Evolutionary conservation across 2,329 filamentous ascomycete species (phyloP).

Genomic region (Ilyonectria destructans): DNA sequence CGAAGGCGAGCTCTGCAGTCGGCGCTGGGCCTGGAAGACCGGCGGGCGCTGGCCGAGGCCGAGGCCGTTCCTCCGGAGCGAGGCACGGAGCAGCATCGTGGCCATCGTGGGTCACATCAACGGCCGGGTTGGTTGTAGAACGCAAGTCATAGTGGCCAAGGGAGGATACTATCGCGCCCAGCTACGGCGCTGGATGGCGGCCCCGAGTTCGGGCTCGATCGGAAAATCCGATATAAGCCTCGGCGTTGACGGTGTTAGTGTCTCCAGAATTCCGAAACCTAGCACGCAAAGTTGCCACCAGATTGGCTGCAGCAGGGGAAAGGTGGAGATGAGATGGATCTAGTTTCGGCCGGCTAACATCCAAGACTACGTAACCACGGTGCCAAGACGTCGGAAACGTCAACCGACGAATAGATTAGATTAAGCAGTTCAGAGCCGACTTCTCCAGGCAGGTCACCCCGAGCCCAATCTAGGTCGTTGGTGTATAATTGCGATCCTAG

Average conservation of each 20-base stretch:
- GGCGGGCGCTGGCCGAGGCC: constrained; percentile 21
- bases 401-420: neutral
- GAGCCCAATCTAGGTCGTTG: neutral
- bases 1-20: constrained; percentile 35
- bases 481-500: too few species aligned
- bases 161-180: constrained; percentile 11
- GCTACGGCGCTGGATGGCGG: constrained; percentile 13
- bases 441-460: neutral
- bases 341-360: neutral
- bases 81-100: constrained; percentile 40
- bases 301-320: constrained; percentile 14
- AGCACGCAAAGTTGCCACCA: neutral
- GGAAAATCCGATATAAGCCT: constrained; percentile 18
- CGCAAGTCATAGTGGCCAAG: constrained; percentile 22
- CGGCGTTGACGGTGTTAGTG: constrained; percentile 15
- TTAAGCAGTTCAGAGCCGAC: neutral
- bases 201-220: constrained; percentile 26
- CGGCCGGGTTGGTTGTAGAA: constrained; percentile 4
- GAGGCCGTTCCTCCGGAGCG: constrained; percentile 32
- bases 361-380: neutral
- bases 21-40: constrained; percentile 37
- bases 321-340: constrained; percentile 9
- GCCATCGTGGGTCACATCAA: constrained; percentile 32
- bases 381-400: neutral
- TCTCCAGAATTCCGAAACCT: constrained; percentile 13